phyloP scores from a whole-genome alignment of 2,329 filamentous ascomycete genomes.

The Colletotrichum sidae region DNA sequence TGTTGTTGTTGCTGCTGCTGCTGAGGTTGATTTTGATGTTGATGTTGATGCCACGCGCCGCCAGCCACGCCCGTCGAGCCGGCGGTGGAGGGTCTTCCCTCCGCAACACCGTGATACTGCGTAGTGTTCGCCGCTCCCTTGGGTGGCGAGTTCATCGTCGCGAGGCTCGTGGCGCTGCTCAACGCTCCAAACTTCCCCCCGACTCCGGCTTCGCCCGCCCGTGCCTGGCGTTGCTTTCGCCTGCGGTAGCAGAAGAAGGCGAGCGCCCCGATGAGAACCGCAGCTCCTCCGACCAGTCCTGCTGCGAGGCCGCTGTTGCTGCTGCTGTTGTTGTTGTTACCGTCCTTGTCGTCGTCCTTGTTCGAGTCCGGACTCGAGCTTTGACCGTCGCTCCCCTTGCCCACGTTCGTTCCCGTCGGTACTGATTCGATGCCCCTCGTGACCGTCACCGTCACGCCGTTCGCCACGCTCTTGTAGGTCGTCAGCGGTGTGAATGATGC shows the following conservation, averaged over 20 bases:
- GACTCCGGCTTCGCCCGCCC: background rate
- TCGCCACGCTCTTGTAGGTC: constrained; percentile 31
- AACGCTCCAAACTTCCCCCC: constrained; percentile 31
- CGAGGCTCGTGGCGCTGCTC: constrained; percentile 34
- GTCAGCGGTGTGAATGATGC: constrained; percentile 15
- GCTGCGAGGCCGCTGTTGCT: constrained; percentile 12
- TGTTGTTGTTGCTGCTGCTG: constrained; percentile 3
- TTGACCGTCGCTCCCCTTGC: background rate
- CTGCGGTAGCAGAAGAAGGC: constrained; percentile 29
- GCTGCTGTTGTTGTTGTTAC: background rate
- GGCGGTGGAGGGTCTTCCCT: constrained; percentile 2
- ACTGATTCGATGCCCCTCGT: constrained; percentile 22
- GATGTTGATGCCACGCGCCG: constrained; percentile 5
- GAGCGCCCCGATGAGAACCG: background rate
- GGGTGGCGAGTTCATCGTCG: constrained; percentile 26
- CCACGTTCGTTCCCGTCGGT: constrained; percentile 21
- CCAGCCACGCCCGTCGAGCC: constrained; percentile 16
- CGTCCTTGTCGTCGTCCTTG: background rate
- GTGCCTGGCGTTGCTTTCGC: constrained; percentile 22
- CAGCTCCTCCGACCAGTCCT: constrained; percentile 11
- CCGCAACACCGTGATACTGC: constrained; percentile 16
- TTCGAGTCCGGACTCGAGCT: background rate
- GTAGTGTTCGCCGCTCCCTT: constrained; percentile 17
- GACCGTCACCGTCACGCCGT: constrained; percentile 32
- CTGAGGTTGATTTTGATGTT: constrained; percentile 11